phyloP scores from a whole-genome alignment of 108 stramenopile genomes.

The Licmophora abbreviata region DNA sequence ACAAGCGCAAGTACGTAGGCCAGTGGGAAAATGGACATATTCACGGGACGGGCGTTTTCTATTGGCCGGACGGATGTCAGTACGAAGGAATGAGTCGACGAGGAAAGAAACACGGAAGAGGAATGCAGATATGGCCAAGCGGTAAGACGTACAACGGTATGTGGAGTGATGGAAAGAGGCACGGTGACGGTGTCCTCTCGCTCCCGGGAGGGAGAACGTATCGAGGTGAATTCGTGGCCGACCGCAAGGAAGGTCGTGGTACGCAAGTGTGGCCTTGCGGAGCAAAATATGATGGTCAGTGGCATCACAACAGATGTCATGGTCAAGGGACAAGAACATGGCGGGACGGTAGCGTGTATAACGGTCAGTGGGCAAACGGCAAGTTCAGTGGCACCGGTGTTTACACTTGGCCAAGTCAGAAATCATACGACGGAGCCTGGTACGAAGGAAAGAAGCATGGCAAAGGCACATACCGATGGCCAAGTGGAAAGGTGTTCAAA shows the following conservation, averaged over 20 bases:
- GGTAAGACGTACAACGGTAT: constrained; percentile 1
- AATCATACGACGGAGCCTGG: constrained; percentile 8
- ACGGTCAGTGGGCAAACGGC: neutral
- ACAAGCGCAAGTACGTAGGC: constrained; percentile 32
- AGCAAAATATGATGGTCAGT: neutral
- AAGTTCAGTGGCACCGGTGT: constrained; percentile 1
- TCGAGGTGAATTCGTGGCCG: constrained; percentile 32
- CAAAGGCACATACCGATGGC: constrained; percentile 3
- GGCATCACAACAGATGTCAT: constrained; percentile 1
- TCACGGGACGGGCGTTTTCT: constrained; percentile 29
- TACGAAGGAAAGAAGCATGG: constrained; percentile 4
- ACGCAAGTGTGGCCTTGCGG: constrained; percentile 24
- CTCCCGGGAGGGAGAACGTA: constrained; percentile 29
- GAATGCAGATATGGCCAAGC: constrained; percentile 19
- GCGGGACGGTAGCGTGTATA: neutral
- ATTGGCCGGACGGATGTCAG: constrained; percentile 29
- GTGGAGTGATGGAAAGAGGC: constrained; percentile 25
- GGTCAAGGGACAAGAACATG: neutral
- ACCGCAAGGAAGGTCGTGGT: constrained; percentile 32
- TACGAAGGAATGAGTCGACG: constrained; percentile 27
- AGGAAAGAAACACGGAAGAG: constrained; percentile 37
- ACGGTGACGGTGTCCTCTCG: constrained; percentile 41
- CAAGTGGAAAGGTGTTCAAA: constrained; percentile 4
- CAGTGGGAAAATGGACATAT: constrained; percentile 33
- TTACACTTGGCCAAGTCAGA: constrained; percentile 5